Evolutionary conservation across 805 yeast genomes (phyloP), one percentile per base, ranked within the genome.

Genomic region (Yarrowia sp.): DNA sequence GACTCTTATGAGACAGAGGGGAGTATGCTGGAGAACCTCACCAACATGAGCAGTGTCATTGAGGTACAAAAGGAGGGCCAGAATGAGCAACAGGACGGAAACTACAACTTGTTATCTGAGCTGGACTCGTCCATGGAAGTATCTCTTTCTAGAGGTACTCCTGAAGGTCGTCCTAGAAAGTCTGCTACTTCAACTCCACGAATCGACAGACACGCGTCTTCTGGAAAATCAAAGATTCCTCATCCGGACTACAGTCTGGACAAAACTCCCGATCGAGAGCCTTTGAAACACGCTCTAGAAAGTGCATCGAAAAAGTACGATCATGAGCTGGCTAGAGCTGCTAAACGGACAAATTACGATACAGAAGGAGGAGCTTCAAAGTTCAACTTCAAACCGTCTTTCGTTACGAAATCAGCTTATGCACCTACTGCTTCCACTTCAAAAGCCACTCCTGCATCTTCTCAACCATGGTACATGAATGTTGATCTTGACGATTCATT

Each of bases 211-310:
- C 18, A 32, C 28, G 39, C 22, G 8, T 28, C 60, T 9, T 42
- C 62, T 32, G 36, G 48, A 44, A 41, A 43, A 32, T 45, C 43
- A n/a, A 42, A 38, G 28, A 41, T 62, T 39, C 36, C 55, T 14
- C 31, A 42, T 8, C 53, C 45, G 15, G 63, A 38, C 18, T 43
- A 44, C 53, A 38, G 60, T 35, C 39, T 42, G 9, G 35, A 28
- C 18, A 22, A 50, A 43, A 45, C 66, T 18, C 35, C 55, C 18
- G 43, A 45, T 11, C 8, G 53, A 31, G 38, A 64, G 48, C 53
- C 47, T 50, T n/a, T 45, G 66, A 31, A 64, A 62, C 63, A 62
- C 57, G 36, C 51, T 15, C 50, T 43, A 35, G 66, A 36, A 28
- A 32, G 51, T 22, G 38, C 44, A 10, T 47, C 62, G 0, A 51